These are phyloP conservation scores for Diplodia corticola DNA, from an alignment of 2,329 filamentous ascomycete species.

Conservation along the genomic window DNA sequence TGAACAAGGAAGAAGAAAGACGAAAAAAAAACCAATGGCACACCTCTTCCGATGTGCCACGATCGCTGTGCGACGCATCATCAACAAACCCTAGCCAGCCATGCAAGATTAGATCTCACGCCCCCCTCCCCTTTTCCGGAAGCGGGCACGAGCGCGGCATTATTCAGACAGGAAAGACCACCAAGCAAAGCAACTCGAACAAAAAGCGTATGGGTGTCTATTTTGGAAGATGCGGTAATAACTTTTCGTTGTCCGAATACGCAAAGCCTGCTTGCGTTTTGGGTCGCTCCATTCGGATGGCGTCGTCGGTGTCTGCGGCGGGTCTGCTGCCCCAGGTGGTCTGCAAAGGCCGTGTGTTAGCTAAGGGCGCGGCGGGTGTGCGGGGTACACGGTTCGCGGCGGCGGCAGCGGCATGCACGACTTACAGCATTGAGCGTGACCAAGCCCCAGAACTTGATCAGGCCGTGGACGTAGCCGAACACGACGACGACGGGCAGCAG, in stretches of 20 bases:
- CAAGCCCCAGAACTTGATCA: constrained; percentile 88
- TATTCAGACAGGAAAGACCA: constrained; percentile 20
- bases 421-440: constrained; percentile 60
- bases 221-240: constrained; percentile 19
- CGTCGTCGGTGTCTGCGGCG: constrained; percentile 76
- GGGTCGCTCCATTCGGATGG: constrained; percentile 37
- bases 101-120: constrained; percentile 22
- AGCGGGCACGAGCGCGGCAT: constrained; percentile 21
- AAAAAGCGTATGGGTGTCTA: constrained; percentile 15
- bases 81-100: constrained; percentile 11
- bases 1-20: background rate
- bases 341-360: constrained; percentile 49
- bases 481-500: constrained; percentile 82
- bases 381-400: constrained; percentile 10
- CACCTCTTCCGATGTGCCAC: constrained; percentile 6
- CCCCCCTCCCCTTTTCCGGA: background rate
- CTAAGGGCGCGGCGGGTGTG: constrained; percentile 8
- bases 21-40: background rate
- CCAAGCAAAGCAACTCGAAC: constrained; percentile 9
- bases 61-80: constrained; percentile 17
- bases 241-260: constrained; percentile 18
- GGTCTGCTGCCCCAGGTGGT: constrained; percentile 95
- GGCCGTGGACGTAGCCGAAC: constrained; percentile 90
- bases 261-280: constrained; percentile 10
- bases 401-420: constrained; percentile 23